Percentiles rank a stretch among this genome's conserved stretches.
Conservation (phyloP, 352 stramenopile species). For the Phytophthora uliginosa region DNA sequence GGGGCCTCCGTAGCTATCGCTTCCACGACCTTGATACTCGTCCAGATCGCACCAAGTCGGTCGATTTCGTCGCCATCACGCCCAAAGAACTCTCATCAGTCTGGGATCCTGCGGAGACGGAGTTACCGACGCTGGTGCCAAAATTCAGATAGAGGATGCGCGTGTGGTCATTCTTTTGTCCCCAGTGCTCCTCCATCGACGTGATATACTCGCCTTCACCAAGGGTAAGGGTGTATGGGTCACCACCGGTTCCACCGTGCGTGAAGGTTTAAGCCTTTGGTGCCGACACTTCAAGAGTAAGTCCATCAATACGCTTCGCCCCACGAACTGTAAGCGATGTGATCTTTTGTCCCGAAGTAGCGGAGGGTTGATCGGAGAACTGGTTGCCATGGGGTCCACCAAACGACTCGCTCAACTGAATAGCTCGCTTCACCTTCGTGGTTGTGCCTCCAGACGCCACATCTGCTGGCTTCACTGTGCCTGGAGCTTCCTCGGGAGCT, state of each 20-base stretch:
- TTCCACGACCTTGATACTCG: conserved; percentile 19
- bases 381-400: conserved; percentile 47
- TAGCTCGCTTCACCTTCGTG: conserved; percentile 24
- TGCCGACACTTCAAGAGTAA: conserved; percentile 38
- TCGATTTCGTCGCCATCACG: conserved; percentile 27
- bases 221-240: conserved; percentile 39
- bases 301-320: conserved; percentile 37
- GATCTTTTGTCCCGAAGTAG: conserved; percentile 29
- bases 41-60: conserved; percentile 25
- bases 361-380: conserved; percentile 39
- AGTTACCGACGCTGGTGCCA: conserved; percentile 40
- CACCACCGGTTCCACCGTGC: conserved; percentile 47
- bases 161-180: neutral
- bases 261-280: conserved; percentile 21
- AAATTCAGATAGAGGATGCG: conserved; percentile 46
- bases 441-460: conserved; percentile 4
- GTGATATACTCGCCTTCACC: conserved; percentile 16
- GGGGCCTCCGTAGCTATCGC: conserved; percentile 10
- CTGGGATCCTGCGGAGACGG: conserved; percentile 30
- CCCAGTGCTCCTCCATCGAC: conserved; percentile 32
- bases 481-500: conserved; percentile 5
- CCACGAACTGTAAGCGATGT: conserved; percentile 44
- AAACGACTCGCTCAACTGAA: conserved; percentile 41
- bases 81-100: conserved; percentile 41
- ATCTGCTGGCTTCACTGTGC: conserved; percentile 4